Evolutionary conservation across 108 stramenopile species (phyloP), one percentile per base, ranked within the genome.

Genomic region (Cyclotella choctawhatcheeana): DNA sequence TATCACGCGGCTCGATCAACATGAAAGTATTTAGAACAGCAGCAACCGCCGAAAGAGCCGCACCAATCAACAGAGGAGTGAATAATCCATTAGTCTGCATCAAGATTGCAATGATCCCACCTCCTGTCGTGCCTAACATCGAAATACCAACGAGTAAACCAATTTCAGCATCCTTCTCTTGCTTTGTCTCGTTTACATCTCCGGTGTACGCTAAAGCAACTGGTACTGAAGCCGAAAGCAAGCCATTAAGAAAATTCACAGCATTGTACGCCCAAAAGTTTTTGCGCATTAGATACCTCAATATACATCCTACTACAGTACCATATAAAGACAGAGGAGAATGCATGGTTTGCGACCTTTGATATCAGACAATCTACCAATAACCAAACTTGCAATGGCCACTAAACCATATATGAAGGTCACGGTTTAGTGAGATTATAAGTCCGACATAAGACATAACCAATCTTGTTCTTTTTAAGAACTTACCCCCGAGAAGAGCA

Each of bases 171-270:
- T 86, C 84, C 30, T 72, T 76, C 35, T 52, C 55, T 40, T 83
- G 67, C 18, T 56, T 72, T 0, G 64, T 62, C 24, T 53, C 69
- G 4, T n/a, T n/a, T n/a, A 86, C 47, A 52, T 86, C 83, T 8
- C 83, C 82, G 21, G 84, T 54, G 53, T 86, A 86, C 22, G 80
- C 85, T 83, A 86, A 81, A 44, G 62, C 85, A 44, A 86, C 81
- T 2, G 85, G 85, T 27, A 84, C 58, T 21, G 64, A 82, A 22
- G 76, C 80, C 0, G 71, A 48, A 26, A 86, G 81, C 55, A 86
- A 79, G 2, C 85, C 82, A 51, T 71, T 70, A 26, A 58, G 69
- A 63, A 86, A 71, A 34, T 82, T 68, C 12, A 76, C 31, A 47
- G 64, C 59, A 45, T 76, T 78, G 45, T 84, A 86, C 8, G 62